Conservation (phyloP, 176 grass and related monocot genomes). For the Carex scoparia region DNA sequence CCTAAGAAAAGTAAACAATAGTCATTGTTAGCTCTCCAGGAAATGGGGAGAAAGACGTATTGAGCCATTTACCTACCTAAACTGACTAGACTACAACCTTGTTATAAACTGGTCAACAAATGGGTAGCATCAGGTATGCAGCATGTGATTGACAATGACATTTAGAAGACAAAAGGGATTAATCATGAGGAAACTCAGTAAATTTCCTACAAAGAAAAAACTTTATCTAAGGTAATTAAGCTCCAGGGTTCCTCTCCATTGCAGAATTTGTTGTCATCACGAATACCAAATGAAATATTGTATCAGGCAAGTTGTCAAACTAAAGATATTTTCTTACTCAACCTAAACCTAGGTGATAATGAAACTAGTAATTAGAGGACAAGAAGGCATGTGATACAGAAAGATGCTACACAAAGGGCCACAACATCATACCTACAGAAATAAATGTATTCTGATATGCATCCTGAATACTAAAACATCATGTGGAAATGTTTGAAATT, state of each 20-base stretch:
- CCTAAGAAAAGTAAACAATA: slow-evolving; percentile 37
- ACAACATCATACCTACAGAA: neutral
- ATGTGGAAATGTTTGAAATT: neutral
- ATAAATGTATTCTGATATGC: neutral
- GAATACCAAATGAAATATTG: neutral
- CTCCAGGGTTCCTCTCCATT: neutral
- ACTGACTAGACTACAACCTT: neutral
- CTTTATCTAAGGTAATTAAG: slow-evolving; percentile 3
- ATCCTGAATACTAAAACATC: neutral
- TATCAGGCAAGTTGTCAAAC: neutral
- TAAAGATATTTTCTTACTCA: neutral
- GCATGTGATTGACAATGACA: slow-evolving; percentile 28
- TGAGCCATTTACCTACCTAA: slow-evolving; percentile 6
- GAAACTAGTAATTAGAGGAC: neutral
- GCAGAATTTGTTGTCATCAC: neutral
- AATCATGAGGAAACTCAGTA: neutral
- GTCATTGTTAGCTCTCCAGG: neutral
- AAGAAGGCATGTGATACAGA: neutral
- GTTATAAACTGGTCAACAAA: neutral
- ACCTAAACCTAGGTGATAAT: neutral
- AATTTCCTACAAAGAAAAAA: neutral
- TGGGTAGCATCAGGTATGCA: neutral
- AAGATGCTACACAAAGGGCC: neutral
- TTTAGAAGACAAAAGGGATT: neutral
- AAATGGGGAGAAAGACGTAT: neutral